Conservation (phyloP, 805 yeast species). For the Lipomyces mesembrius region DNA sequence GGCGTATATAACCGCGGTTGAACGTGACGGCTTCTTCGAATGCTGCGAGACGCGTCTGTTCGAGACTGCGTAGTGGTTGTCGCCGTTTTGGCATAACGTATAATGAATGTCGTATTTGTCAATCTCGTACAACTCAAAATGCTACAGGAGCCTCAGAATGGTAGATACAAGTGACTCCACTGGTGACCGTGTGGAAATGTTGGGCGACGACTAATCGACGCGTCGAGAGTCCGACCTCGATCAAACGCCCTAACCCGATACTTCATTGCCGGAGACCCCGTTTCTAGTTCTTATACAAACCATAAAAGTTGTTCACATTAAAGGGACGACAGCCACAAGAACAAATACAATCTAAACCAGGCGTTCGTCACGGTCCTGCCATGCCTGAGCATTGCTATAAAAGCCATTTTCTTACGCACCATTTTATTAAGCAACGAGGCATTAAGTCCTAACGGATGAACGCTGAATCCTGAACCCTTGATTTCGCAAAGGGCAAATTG, state of each 20-base stretch:
- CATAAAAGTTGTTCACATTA: too few species aligned
- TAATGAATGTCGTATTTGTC: not conserved
- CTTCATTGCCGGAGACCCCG: not conserved
- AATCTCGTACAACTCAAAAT: not conserved
- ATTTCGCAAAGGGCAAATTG: too few species aligned
- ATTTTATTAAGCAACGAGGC: too few species aligned
- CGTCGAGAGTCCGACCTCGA: not conserved
- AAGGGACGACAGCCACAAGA: too few species aligned
- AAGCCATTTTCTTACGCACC: too few species aligned
- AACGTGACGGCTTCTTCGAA: constrained; percentile 9
- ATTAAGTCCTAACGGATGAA: too few species aligned
- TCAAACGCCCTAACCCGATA: not conserved
- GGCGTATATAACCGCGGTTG: constrained; percentile 3
- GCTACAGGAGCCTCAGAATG: not conserved
- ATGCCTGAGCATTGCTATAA: too few species aligned
- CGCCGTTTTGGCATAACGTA: not conserved
- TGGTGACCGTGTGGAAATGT: not conserved
- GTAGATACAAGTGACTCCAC: not conserved
- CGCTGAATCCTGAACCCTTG: too few species aligned
- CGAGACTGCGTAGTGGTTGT: not conserved
- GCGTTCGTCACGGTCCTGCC: too few species aligned
- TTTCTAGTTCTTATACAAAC: too few species aligned
- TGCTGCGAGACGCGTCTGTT: constrained; percentile 17
- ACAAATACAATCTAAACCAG: too few species aligned
- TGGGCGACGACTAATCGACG: not conserved